These are phyloP conservation scores for Microascus cirrosus DNA, from an alignment of 2,329 filamentous ascomycete species.

Conservation along the genomic window DNA sequence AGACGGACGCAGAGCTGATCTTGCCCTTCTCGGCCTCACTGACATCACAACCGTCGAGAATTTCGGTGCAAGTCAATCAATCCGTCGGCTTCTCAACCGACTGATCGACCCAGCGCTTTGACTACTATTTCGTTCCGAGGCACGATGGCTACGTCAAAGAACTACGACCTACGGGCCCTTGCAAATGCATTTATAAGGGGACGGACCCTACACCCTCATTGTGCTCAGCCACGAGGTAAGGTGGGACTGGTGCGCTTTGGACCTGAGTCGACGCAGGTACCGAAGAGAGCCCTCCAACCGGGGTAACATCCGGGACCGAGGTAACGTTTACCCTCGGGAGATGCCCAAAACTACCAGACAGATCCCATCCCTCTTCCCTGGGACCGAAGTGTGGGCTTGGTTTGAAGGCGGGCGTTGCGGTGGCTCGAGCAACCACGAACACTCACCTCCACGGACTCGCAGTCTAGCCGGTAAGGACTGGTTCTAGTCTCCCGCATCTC, in stretches of 20 bases:
- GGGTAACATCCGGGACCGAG: neutral
- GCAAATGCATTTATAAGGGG: neutral
- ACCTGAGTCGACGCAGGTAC: constrained; percentile 3
- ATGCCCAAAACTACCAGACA: neutral
- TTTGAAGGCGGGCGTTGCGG: neutral
- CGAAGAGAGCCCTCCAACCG: neutral
- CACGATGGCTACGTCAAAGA: neutral
- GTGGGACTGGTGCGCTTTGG: neutral
- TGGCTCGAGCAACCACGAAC: neutral
- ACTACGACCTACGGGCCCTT: neutral
- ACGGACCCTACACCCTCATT: too few species aligned
- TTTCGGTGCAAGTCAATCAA: neutral
- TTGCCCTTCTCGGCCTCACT: neutral
- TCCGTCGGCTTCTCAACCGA: neutral
- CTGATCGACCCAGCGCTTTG: neutral
- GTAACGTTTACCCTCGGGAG: neutral
- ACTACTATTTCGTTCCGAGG: neutral
- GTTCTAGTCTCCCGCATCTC: neutral
- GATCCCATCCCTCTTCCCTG: neutral
- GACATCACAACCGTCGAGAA: neutral
- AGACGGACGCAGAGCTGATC: neutral
- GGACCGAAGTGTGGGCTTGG: neutral
- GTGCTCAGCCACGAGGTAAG: neutral
- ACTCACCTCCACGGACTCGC: neutral
- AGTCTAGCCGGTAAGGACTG: neutral